Conservation (phyloP, 2,329 filamentous ascomycete species). For the Blumeria graminis region DNA sequence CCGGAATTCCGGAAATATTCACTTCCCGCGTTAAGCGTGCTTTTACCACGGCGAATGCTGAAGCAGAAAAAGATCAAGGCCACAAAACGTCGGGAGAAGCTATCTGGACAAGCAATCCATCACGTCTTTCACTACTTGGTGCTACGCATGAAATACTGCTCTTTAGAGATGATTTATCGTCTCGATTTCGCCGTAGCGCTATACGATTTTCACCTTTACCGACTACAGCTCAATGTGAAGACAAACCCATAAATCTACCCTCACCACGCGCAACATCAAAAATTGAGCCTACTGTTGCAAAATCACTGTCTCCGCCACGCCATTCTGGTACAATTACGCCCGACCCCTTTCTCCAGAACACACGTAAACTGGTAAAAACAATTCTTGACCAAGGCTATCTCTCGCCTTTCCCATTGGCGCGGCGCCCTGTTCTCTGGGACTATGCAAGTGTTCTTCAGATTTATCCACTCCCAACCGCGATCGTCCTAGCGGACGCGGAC, state of each 20-base stretch:
- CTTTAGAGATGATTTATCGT: constrained; percentile 67
- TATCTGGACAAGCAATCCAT: constrained; percentile 75
- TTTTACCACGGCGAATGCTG: constrained; percentile 55
- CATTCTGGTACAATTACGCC: too few relatives aligned
- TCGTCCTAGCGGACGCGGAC: constrained; percentile 64
- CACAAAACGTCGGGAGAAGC: constrained; percentile 40
- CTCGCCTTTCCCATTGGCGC: constrained; percentile 59
- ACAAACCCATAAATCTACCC: constrained; percentile 7
- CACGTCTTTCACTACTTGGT: constrained; percentile 62
- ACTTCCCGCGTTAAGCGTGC: constrained; percentile 64
- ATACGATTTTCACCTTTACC: constrained; percentile 37
- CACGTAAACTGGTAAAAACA: constrained; percentile 68
- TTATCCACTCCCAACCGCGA: constrained; percentile 67
- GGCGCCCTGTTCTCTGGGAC: constrained; percentile 77
- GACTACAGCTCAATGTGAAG: constrained; percentile 15
- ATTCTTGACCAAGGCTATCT: constrained; percentile 77
- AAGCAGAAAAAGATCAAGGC: constrained; percentile 27
- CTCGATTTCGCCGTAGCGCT: constrained; percentile 51
- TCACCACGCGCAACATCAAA: not conserved
- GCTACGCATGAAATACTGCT: constrained; percentile 70
- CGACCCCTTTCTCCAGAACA: constrained; percentile 21
- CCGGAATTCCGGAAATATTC: constrained; percentile 64
- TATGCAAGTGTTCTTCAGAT: constrained; percentile 51
- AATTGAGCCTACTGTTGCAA: too few relatives aligned
- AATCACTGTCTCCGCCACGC: too few relatives aligned